Percentiles rank a stretch among this genome's conserved stretches.
Conservation (phyloP, 352 stramenopile genomes). For the Pythium brassicae region DNA sequence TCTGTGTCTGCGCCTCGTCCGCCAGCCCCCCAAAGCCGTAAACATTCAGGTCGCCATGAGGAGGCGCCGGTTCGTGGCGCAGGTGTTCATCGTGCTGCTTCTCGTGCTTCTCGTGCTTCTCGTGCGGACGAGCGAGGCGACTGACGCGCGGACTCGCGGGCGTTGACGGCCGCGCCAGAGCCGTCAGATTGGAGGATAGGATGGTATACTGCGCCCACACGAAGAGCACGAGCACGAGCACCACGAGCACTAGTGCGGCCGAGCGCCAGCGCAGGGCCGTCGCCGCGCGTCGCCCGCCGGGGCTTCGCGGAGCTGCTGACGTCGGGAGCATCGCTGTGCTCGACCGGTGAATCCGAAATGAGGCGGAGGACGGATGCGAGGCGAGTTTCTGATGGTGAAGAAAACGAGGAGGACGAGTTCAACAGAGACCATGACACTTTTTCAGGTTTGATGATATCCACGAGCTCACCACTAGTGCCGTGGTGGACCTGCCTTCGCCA, state of each 20-base stretch:
- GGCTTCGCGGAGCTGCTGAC: not conserved
- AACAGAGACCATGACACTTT: too few relatives aligned
- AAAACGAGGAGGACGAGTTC: too few relatives aligned
- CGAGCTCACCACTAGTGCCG: too few relatives aligned
- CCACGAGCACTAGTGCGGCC: constrained; percentile 8
- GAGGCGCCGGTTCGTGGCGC: not conserved
- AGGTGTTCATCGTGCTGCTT: not conserved
- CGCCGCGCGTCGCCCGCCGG: constrained; percentile 11
- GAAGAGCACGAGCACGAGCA: constrained; percentile 26
- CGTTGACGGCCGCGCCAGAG: constrained; percentile 13
- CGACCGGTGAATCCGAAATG: not conserved
- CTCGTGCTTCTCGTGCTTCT: constrained; percentile 5
- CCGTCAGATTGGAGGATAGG: constrained; percentile 27
- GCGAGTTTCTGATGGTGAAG: not conserved
- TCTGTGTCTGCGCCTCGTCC: constrained; percentile 1
- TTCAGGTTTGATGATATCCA: too few relatives aligned
- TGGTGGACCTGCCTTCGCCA: too few relatives aligned
- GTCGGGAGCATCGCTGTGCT: not conserved
- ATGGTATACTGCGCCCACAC: constrained; percentile 58
- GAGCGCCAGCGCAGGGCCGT: constrained; percentile 17
- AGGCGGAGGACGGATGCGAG: not conserved
- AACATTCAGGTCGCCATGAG: not conserved
- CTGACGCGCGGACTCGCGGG: too few relatives aligned
- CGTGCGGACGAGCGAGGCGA: not conserved
- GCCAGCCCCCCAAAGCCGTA: constrained; percentile 12